Evolutionary conservation across 2,329 filamentous ascomycete genomes (phyloP).

Genomic region (Fusarium nygamai): DNA sequence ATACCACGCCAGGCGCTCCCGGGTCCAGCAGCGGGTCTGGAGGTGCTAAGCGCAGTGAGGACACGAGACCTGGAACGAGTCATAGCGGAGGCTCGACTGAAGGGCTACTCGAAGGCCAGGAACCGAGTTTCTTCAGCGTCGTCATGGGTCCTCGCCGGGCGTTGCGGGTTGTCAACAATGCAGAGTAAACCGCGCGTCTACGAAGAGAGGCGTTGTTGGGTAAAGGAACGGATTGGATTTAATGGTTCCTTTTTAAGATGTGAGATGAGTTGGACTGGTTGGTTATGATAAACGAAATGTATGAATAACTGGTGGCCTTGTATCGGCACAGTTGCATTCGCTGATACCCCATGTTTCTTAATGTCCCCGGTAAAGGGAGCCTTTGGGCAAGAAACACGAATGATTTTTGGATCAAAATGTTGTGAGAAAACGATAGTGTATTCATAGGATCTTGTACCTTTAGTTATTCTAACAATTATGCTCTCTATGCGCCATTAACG

Average conservation of each 20-base stretch:
- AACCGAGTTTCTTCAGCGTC: conserved; percentile 78
- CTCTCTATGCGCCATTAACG: conserved; percentile 24
- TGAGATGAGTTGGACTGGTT: neutral
- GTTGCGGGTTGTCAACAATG: conserved; percentile 72
- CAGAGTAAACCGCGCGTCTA: conserved; percentile 41
- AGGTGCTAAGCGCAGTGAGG: conserved; percentile 38
- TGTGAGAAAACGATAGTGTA: neutral
- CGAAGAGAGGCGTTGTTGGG: neutral
- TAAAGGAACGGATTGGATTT: neutral
- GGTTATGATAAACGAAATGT: conserved; percentile 32
- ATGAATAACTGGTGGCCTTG: conserved; percentile 2
- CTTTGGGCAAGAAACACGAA: neutral
- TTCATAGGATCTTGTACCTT: conserved; percentile 23
- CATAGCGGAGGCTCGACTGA: conserved; percentile 57
- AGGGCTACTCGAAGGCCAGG: conserved; percentile 64
- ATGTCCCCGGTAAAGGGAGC: neutral
- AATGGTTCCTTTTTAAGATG: neutral
- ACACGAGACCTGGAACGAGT: conserved; percentile 42
- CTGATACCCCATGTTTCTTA: conserved; percentile 36
- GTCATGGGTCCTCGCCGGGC: conserved; percentile 74
- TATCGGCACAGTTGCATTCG: conserved; percentile 26
- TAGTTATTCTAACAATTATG: neutral
- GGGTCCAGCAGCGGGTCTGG: conserved; percentile 39
- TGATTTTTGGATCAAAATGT: neutral
- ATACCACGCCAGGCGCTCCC: conserved; percentile 34